Conservation (phyloP, 2,329 filamentous ascomycete genomes). For the Neopestalotiopsis rosae region DNA sequence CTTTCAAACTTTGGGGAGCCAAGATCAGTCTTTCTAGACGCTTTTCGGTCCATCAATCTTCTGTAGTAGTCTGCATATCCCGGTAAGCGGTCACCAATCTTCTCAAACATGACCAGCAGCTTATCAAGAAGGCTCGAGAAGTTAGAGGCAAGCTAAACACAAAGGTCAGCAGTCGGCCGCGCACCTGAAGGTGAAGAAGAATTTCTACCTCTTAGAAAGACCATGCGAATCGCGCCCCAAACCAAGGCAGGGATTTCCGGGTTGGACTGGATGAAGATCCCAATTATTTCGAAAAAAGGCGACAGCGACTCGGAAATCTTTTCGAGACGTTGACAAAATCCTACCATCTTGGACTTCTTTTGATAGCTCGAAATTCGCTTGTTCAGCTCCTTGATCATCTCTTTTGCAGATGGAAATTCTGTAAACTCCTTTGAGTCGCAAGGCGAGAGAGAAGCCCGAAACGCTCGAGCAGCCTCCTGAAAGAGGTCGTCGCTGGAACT, state of each 20-base stretch:
- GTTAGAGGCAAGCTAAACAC: neutral
- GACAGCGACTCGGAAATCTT: neutral
- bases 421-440: too few relatives aligned
- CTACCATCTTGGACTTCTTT: neutral
- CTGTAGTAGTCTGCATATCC: neutral
- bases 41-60: too few relatives aligned
- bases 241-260: neutral
- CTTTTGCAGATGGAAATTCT: too few relatives aligned
- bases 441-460: too few relatives aligned
- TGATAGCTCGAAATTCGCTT: neutral
- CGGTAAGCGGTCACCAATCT: neutral
- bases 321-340: neutral
- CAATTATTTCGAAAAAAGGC: neutral
- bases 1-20: conserved; percentile 6
- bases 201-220: too few relatives aligned
- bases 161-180: too few relatives aligned
- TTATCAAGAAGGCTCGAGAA: neutral
- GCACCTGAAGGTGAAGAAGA: neutral
- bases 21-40: too few relatives aligned
- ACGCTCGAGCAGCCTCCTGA: too few relatives aligned
- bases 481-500: too few relatives aligned
- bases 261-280: neutral
- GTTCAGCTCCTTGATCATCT: too few relatives aligned
- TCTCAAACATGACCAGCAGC: neutral
- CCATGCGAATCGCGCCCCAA: neutral